Conservation (phyloP, 2,329 filamentous ascomycete species). For the Nannizziopsis barbatae region DNA sequence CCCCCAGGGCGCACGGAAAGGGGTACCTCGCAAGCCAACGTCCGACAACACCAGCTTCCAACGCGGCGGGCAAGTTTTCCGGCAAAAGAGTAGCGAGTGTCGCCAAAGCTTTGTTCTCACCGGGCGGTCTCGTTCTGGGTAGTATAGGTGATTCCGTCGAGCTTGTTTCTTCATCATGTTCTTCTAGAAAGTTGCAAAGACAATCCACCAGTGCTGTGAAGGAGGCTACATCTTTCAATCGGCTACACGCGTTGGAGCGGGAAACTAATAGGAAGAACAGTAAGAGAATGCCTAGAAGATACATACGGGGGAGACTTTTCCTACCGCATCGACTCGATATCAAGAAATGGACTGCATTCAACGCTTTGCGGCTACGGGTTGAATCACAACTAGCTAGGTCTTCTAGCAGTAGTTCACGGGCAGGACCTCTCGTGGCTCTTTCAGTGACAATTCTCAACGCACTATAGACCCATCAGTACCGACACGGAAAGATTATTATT, state of each 20-base stretch:
- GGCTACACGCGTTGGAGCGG: conserved; percentile 26
- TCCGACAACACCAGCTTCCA: conserved; percentile 56
- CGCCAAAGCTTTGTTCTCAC: conserved; percentile 34
- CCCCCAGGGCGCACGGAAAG: conserved; percentile 49
- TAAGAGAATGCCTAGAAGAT: background rate
- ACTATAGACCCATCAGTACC: conserved; percentile 5
- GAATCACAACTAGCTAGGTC: conserved; percentile 33
- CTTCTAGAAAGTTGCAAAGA: conserved; percentile 32
- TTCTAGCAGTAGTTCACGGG: conserved; percentile 31
- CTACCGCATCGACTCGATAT: conserved; percentile 31
- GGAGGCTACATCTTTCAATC: conserved; percentile 27
- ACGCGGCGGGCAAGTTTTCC: conserved; percentile 45
- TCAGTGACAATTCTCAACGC: conserved; percentile 39
- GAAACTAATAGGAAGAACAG: conserved; percentile 23
- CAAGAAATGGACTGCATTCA: conserved; percentile 36
- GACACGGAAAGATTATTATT: background rate
- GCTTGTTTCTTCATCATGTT: conserved; percentile 28
- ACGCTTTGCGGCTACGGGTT: conserved; percentile 29
- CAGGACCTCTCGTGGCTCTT: conserved; percentile 32
- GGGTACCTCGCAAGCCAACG: conserved; percentile 64
- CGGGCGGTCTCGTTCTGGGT: conserved; percentile 31
- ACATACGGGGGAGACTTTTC: conserved; percentile 7
- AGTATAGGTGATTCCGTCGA: conserved; percentile 30
- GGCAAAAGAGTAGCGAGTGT: conserved; percentile 54
- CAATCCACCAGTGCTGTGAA: conserved; percentile 33